These are phyloP conservation scores for Exophiala alcalophila DNA, from an alignment of 2,329 filamentous ascomycete species.

Conservation along the genomic window DNA sequence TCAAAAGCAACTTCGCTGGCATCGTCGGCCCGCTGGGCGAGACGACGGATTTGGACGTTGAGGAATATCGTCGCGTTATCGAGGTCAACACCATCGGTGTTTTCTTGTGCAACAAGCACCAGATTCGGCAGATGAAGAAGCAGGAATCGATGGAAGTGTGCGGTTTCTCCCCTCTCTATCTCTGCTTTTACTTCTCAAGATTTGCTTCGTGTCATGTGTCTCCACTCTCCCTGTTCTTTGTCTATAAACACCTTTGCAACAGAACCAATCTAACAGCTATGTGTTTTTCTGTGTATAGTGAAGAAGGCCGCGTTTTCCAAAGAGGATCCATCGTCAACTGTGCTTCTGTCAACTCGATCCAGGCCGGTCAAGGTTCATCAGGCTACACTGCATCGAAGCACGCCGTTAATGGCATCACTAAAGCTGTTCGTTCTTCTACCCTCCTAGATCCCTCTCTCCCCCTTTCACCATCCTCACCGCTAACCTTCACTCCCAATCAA, in stretches of 20 bases:
- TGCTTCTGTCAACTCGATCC: slow-evolving; percentile 27
- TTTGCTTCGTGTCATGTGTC: too few species aligned
- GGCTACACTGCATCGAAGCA: slow-evolving; percentile 26
- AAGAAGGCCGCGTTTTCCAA: slow-evolving; percentile 19
- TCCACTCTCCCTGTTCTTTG: too few species aligned
- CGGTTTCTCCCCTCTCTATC: neutral
- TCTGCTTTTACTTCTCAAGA: neutral
- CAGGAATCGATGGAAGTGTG: slow-evolving; percentile 23
- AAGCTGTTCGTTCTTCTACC: slow-evolving; percentile 12
- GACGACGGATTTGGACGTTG: slow-evolving; percentile 49
- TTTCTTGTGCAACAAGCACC: slow-evolving; percentile 91
- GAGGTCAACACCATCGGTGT: slow-evolving; percentile 96
- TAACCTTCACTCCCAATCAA: neutral
- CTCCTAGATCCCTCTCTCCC: neutral
- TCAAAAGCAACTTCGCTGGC: slow-evolving; percentile 74
- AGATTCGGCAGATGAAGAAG: slow-evolving; percentile 49
- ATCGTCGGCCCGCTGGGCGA: slow-evolving; percentile 48
- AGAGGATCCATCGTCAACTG: slow-evolving; percentile 45
- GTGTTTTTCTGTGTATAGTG: too few species aligned
- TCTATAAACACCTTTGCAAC: too few species aligned
- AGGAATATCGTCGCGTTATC: slow-evolving; percentile 89
- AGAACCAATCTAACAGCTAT: too few species aligned
- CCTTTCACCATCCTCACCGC: neutral
- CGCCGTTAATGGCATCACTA: slow-evolving; percentile 25
- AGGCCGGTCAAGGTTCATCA: slow-evolving; percentile 21